Percentiles rank a stretch among this genome's conserved stretches.
These are phyloP conservation scores for Silene vulgaris DNA, from an alignment of 179 eudicot species.

Conservation along the genomic window DNA sequence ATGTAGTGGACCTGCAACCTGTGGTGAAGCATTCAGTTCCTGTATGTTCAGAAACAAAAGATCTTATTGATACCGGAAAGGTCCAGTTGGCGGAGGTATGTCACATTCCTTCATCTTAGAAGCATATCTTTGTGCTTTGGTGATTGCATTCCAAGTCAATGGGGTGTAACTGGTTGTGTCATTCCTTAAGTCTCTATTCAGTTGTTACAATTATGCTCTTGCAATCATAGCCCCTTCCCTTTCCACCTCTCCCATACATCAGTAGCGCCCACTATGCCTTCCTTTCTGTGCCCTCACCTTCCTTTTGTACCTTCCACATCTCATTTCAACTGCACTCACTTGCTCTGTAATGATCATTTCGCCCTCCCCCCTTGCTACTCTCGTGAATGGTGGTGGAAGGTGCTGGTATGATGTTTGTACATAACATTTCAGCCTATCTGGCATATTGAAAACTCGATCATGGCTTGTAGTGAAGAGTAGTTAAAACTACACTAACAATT, in stretches of 20 bases:
- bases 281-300: too few species aligned
- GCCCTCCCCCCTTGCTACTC: too few species aligned
- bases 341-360: too few species aligned
- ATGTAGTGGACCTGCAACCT: constrained; percentile 77
- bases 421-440: neutral
- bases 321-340: neutral
- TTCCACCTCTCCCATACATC: neutral
- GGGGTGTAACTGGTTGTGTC: neutral
- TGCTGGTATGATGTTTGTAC: too few species aligned
- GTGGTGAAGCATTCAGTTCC: constrained; percentile 93
- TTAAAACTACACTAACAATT: neutral
- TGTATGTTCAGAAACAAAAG: constrained; percentile 84
- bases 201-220: neutral
- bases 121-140: neutral
- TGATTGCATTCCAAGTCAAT: neutral
- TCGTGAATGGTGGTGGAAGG: too few species aligned
- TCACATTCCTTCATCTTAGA: neutral
- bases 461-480: neutral
- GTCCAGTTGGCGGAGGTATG: constrained; percentile 84
- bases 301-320: too few species aligned
- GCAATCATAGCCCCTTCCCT: neutral
- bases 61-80: constrained; percentile 91
- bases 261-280: neutral
- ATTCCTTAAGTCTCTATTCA: neutral
- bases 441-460: neutral